Evolutionary conservation across 257 asterid species (phyloP).

Genomic region (Solanum virginianum): DNA sequence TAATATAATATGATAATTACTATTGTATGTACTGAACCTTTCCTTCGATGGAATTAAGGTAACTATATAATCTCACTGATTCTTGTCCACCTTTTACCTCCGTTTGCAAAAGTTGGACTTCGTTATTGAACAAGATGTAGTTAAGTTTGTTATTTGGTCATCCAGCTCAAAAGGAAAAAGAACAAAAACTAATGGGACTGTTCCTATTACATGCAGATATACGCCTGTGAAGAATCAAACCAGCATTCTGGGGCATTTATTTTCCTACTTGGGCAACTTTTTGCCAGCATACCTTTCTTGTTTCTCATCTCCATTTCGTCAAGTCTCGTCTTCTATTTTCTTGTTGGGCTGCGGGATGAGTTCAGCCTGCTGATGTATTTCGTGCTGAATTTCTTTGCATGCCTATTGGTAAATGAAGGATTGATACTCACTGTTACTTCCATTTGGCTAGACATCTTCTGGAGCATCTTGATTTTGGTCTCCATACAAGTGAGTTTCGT

Average conservation of each 20-base stretch:
- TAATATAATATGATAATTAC: neutral
- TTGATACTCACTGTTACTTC: constrained; percentile 57
- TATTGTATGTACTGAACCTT: neutral
- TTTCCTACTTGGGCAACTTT: constrained; percentile 73
- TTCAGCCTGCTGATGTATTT: constrained; percentile 84
- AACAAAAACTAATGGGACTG: neutral
- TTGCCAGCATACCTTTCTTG: constrained; percentile 86
- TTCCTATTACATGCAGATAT: constrained; percentile 37
- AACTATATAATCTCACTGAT: neutral
- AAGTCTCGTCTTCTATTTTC: constrained; percentile 87
- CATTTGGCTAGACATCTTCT: constrained; percentile 58
- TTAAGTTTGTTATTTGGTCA: neutral
- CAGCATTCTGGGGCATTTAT: constrained; percentile 76
- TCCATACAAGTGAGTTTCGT: constrained; percentile 59
- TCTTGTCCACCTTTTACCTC: neutral
- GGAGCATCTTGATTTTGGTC: constrained; percentile 57
- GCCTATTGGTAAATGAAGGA: constrained; percentile 90
- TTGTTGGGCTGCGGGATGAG: constrained; percentile 67
- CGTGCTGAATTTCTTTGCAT: constrained; percentile 62
- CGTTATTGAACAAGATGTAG: neutral
- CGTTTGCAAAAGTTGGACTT: neutral
- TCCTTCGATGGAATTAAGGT: neutral
- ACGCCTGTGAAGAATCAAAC: constrained; percentile 72
- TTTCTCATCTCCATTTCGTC: constrained; percentile 89
- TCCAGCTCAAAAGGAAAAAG: neutral